A percentile compares a stretch with the other conserved stretches of the same genome.
phyloP scores from a whole-genome alignment of 2,329 filamentous ascomycete genomes.

The Phialemoniopsis sp. region DNA sequence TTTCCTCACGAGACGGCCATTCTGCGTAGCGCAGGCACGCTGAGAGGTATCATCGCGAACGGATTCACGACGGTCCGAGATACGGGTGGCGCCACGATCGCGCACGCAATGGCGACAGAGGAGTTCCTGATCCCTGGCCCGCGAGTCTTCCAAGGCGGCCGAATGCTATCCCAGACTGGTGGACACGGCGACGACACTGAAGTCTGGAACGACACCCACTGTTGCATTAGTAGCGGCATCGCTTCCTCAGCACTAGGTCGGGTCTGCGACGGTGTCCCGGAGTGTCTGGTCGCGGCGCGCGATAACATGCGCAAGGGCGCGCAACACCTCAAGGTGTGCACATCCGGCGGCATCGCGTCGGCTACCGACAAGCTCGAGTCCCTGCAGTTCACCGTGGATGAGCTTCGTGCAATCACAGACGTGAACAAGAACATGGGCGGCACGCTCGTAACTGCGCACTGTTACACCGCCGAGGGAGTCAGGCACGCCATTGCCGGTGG shows the following conservation, averaged over 20 bases:
- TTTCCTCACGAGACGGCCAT: no score
- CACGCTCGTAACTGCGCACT: slow-evolving; percentile 46
- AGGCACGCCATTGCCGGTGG: slow-evolving; percentile 43
- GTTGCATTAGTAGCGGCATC: no score
- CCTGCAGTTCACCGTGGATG: slow-evolving; percentile 43
- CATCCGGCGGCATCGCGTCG: slow-evolving; percentile 41
- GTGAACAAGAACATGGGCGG: slow-evolving; percentile 32
- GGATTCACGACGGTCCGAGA: slow-evolving; percentile 47
- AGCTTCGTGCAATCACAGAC: slow-evolving; percentile 42
- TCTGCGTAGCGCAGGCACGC: no score
- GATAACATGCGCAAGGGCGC: slow-evolving; percentile 43
- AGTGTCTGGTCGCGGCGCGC: slow-evolving; percentile 38
- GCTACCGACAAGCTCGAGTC: slow-evolving; percentile 41
- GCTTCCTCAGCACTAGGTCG: slow-evolving; percentile 24
- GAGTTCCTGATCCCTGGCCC: slow-evolving; percentile 40
- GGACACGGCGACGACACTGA: no score
- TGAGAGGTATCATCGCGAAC: no score
- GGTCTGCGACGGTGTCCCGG: slow-evolving; percentile 39
- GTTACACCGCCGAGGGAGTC: slow-evolving; percentile 43
- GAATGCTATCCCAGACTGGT: slow-evolving; percentile 42
- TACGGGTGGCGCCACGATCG: slow-evolving; percentile 39
- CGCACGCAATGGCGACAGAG: slow-evolving; percentile 39
- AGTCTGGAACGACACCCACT: slow-evolving; percentile 22
- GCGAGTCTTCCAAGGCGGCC: slow-evolving; percentile 39
- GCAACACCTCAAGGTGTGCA: slow-evolving; percentile 51